These are phyloP conservation scores for Xanthoconium separans DNA, from an alignment of 1,284 basidiomycete species.

Conservation along the genomic window DNA sequence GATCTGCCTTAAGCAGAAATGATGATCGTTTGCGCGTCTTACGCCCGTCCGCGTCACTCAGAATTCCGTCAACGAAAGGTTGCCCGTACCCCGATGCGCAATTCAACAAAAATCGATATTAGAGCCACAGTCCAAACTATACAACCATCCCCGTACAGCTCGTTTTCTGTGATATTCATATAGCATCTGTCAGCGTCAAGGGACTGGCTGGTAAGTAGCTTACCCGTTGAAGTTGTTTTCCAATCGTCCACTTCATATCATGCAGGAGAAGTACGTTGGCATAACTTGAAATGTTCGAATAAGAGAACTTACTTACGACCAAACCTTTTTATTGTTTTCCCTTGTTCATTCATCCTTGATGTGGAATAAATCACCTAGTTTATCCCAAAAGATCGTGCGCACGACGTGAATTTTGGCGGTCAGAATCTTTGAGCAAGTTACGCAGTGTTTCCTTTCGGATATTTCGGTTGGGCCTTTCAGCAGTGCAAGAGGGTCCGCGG, in stretches of 20 bases:
- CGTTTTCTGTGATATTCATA: too few species aligned
- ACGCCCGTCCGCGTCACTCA: too few species aligned
- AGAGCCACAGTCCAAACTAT: too few species aligned
- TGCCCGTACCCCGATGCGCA: too few species aligned
- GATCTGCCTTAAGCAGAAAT: too few species aligned
- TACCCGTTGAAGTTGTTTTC: not conserved
- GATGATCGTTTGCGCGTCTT: too few species aligned
- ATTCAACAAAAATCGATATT: too few species aligned
- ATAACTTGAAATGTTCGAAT: not conserved
- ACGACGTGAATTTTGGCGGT: not conserved
- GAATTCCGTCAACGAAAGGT: too few species aligned
- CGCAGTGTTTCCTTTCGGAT: not conserved
- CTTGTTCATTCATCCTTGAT: not conserved
- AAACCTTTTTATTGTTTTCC: not conserved
- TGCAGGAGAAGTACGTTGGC: too few species aligned
- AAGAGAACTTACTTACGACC: not conserved
- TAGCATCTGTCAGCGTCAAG: too few species aligned
- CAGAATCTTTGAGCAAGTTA: not conserved
- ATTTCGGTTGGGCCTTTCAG: not conserved
- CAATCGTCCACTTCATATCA: not conserved
- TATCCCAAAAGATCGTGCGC: slow-evolving; percentile 6
- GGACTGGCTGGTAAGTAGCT: too few species aligned
- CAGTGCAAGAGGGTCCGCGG: slow-evolving; percentile 6
- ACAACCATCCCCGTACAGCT: too few species aligned
- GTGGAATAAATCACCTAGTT: slow-evolving; percentile 7